A percentile compares a stretch with the other conserved stretches of the same genome.
Conservation (phyloP, 345 rosid species). For the Ricinus communis region DNA sequence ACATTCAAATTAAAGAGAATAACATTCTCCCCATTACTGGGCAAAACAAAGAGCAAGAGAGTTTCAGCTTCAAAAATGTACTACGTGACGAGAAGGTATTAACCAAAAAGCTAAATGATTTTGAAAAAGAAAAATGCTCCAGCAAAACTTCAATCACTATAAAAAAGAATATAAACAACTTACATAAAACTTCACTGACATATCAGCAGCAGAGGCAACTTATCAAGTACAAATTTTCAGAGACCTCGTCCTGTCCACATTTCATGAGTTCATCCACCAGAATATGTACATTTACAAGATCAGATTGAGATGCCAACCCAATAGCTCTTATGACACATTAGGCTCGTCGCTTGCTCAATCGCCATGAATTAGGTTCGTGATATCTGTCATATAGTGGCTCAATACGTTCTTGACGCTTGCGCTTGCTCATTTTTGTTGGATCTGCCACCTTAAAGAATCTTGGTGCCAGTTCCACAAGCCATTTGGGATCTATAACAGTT, state of each 20-base stretch:
- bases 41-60: too few relatives aligned
- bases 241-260: too few relatives aligned
- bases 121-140: neutral
- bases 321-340: slow-evolving; percentile 23
- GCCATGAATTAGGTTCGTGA: slow-evolving; percentile 94
- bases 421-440: slow-evolving; percentile 96
- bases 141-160: neutral
- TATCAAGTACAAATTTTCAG: neutral
- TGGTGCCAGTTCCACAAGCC: slow-evolving; percentile 92
- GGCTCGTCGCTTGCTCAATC: slow-evolving; percentile 81
- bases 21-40: too few relatives aligned
- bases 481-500: slow-evolving; percentile 83
- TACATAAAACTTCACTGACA: neutral
- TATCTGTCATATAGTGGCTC: slow-evolving; percentile 93
- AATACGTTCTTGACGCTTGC: slow-evolving; percentile 85
- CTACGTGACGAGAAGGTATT: too few relatives aligned
- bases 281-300: slow-evolving; percentile 1
- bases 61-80: too few relatives aligned
- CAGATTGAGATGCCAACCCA: neutral
- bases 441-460: slow-evolving; percentile 90
- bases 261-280: neutral
- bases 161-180: neutral
- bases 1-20: too few relatives aligned
- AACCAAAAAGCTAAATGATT: neutral
- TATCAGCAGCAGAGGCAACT: neutral